A percentile compares a stretch with the other conserved stretches of the same genome.
phyloP scores from a whole-genome alignment of 2,329 filamentous ascomycete species.

The Cordyceps farinosa region DNA sequence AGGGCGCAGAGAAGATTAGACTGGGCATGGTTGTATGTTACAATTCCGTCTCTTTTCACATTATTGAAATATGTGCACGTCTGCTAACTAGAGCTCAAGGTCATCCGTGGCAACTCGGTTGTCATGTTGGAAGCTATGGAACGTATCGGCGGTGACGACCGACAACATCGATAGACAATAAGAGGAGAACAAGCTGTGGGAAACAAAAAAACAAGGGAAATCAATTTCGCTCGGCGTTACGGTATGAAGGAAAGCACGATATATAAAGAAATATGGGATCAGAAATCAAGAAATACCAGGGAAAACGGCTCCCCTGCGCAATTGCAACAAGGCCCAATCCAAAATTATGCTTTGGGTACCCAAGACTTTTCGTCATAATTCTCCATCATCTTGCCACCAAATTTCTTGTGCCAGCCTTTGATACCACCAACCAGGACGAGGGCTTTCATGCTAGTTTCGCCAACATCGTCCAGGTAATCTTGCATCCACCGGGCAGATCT shows the following conservation, averaged over 20 bases:
- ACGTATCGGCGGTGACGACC: conserved; percentile 62
- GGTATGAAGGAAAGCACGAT: conserved; percentile 24
- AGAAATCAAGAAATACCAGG: conserved; percentile 21
- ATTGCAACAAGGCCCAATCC: not conserved
- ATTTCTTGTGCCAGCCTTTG: conserved; percentile 52
- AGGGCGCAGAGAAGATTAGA: conserved; percentile 82
- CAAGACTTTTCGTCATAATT: conserved; percentile 45
- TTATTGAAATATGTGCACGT: not conserved
- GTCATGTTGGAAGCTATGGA: conserved; percentile 91
- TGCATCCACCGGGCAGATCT: conserved; percentile 55
- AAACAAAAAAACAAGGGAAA: conserved; percentile 20
- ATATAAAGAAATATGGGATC: conserved; percentile 21
- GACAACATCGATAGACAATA: conserved; percentile 31
- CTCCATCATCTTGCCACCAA: conserved; percentile 46
- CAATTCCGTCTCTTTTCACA: not conserved
- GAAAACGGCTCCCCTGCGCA: not conserved
- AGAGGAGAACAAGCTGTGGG: conserved; percentile 1
- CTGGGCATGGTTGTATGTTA: conserved; percentile 85
- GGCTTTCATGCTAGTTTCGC: conserved; percentile 42
- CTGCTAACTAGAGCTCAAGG: conserved; percentile 42
- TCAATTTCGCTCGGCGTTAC: conserved; percentile 34
- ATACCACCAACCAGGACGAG: conserved; percentile 50
- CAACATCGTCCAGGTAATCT: conserved; percentile 48
- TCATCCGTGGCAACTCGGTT: conserved; percentile 96
- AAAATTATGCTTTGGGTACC: conserved; percentile 22